Evolutionary conservation across 2,329 filamentous ascomycete genomes (phyloP).

Genomic region (Arthrobotrys entomopaga): DNA sequence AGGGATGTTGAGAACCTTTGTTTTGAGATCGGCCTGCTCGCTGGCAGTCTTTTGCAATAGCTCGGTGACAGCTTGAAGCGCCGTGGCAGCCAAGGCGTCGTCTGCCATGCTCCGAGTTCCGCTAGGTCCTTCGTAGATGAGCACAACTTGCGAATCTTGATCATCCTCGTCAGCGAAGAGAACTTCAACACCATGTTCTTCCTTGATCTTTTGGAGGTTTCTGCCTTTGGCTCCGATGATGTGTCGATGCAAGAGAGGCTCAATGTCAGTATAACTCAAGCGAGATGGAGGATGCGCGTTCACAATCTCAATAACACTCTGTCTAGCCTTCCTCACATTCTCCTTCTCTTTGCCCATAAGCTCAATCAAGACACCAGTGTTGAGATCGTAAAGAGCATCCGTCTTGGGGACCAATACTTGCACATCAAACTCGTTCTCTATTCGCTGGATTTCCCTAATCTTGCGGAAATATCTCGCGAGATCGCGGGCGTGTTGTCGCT

Average conservation of each 20-base stretch:
- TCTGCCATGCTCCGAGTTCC: conserved; percentile 67
- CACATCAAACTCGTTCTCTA: conserved; percentile 70
- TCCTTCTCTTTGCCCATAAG: conserved; percentile 79
- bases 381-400: conserved; percentile 56
- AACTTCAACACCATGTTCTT: conserved; percentile 72
- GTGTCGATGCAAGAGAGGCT: conserved; percentile 82
- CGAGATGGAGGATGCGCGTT: conserved; percentile 78
- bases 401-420: conserved; percentile 66
- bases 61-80: conserved; percentile 70
- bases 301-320: conserved; percentile 74
- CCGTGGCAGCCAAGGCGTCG: conserved; percentile 68
- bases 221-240: conserved; percentile 75
- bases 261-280: conserved; percentile 74
- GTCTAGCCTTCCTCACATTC: conserved; percentile 55
- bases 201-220: conserved; percentile 73
- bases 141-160: conserved; percentile 64
- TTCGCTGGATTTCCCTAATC: conserved; percentile 80
- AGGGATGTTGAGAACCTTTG: conserved; percentile 68
- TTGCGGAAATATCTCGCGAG: conserved; percentile 88
- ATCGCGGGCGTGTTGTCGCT: conserved; percentile 79
- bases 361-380: conserved; percentile 53
- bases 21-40: conserved; percentile 68
- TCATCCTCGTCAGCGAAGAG: conserved; percentile 65
- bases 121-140: conserved; percentile 66
- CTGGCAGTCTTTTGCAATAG: conserved; percentile 68